Conservation (phyloP, 2,329 filamentous ascomycete genomes). For the Fusarium pininemorale region DNA sequence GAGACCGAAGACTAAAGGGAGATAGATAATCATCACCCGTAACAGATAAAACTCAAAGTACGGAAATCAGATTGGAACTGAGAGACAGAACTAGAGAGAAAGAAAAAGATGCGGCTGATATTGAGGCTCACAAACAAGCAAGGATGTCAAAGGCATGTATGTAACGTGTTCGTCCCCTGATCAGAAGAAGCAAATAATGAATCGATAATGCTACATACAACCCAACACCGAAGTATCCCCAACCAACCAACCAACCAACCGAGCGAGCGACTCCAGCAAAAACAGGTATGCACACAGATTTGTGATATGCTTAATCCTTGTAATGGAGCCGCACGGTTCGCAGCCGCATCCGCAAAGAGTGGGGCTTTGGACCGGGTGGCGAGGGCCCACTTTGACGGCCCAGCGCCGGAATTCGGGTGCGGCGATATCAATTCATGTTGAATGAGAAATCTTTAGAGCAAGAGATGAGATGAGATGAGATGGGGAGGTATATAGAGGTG, state of each 20-base stretch:
- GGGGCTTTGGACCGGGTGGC: background rate
- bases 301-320: conserved; percentile 1
- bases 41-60: background rate
- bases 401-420: conserved; percentile 29
- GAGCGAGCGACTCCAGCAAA: background rate
- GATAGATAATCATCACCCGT: background rate
- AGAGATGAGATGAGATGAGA: background rate
- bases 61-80: background rate
- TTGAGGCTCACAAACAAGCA: background rate
- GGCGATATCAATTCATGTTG: conserved; percentile 4
- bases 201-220: conserved; percentile 3
- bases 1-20: background rate
- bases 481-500: conserved; percentile 32
- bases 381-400: conserved; percentile 16
- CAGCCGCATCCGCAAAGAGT: conserved; percentile 18
- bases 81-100: background rate
- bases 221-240: conserved; percentile 42
- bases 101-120: background rate
- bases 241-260: background rate
- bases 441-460: background rate
- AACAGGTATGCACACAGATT: background rate
- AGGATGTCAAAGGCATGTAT: conserved; percentile 11
- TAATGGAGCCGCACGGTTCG: conserved; percentile 34
- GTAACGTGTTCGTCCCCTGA: conserved; percentile 9
- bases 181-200: conserved; percentile 16